Base-by-base conservation (phyloP, 495 filamentous ascomycete species). In the Aspergillus sclerotiicarbonarius region DNA sequence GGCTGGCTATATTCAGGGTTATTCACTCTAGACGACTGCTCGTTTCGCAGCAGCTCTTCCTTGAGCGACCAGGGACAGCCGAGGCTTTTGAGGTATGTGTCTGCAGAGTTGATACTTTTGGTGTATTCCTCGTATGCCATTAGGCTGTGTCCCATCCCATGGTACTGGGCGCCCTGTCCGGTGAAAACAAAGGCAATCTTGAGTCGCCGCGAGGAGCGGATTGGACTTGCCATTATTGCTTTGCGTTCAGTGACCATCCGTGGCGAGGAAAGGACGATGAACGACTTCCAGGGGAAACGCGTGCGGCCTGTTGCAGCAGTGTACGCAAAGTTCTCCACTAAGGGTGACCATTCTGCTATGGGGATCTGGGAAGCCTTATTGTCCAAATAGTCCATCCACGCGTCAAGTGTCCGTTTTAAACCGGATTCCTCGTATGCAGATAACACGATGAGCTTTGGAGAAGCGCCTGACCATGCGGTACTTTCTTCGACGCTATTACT, bases 161-260 rank as follows among this genome's bases (percentile, higher is more conserved):
- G 16, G 58, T 62, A 76, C 30, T 76, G 74, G 3, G 74, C 74
- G 31, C 74, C 74, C 56, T 76, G 74, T 6, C 74, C 72, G 2
- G 69, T 76, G 51, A 76, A 76, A 6, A 75, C 57, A 30, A 71
- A 69, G 1, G 56, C 65, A 15, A 76, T 21, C 13, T 41, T 33
- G 4, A 20, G 21, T 9, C 15, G 33, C 3, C 19, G 18, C 3
- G 30, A 30, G 4, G 46, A 35, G 8, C 33, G 44, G 16, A 19
- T 4, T 8, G 44, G 44, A 16, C 41, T 8, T 16, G 41, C n/a
- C 41, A 16, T 44, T 44, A 1, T 44, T 13, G 41, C 25, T 7
- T 35, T 35, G 33, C 33, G 31, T 10, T 33, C 8, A 13, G 33
- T 13, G 3, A 35, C 9, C 8, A 3, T 7, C 13, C 10, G 10